phyloP scores from a whole-genome alignment of 805 yeast species.

The Kodamaea fukazawae region DNA sequence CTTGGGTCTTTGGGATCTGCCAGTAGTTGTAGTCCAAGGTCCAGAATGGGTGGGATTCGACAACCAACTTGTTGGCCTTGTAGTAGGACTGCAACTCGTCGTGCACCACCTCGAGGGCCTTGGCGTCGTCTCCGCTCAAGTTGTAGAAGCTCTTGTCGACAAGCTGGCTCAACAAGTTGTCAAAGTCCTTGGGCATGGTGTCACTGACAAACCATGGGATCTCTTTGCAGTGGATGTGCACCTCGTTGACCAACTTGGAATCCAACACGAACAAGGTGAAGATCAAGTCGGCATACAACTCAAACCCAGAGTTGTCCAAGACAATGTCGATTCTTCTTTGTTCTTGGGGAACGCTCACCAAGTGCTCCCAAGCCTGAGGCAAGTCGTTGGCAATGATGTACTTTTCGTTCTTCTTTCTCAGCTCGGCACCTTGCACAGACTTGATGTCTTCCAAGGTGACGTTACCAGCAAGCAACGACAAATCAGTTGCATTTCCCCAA shows the following conservation, averaged over 20 bases:
- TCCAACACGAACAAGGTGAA: slow-evolving; percentile 59
- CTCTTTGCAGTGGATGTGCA: slow-evolving; percentile 82
- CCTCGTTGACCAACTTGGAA: slow-evolving; percentile 56
- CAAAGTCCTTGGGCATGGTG: slow-evolving; percentile 81
- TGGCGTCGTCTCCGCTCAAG: slow-evolving; percentile 24
- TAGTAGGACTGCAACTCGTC: slow-evolving; percentile 21
- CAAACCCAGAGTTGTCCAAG: slow-evolving; percentile 93
- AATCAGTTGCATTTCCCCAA: slow-evolving; percentile 98
- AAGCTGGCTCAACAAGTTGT: slow-evolving; percentile 55
- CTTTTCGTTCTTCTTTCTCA: slow-evolving; percentile 75
- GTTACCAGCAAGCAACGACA: slow-evolving; percentile 86
- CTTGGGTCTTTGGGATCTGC: slow-evolving; percentile 64
- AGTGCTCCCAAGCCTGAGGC: slow-evolving; percentile 58
- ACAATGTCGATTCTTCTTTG: slow-evolving; percentile 70
- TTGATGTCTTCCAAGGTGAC: slow-evolving; percentile 80
- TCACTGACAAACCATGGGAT: slow-evolving; percentile 99
- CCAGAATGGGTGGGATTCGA: slow-evolving; percentile 75
- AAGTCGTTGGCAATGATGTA: slow-evolving; percentile 78
- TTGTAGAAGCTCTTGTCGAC: slow-evolving; percentile 50
- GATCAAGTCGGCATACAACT: slow-evolving; percentile 81
- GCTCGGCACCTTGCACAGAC: slow-evolving; percentile 86
- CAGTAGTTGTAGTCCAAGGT: slow-evolving; percentile 75
- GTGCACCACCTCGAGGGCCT: slow-evolving; percentile 22
- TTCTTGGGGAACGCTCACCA: slow-evolving; percentile 25
- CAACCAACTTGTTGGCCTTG: slow-evolving; percentile 19